Evolutionary conservation across 2,329 filamentous ascomycete species (phyloP), one percentile per base, ranked within the genome.

Genomic region (Cladophialophora exuberans): DNA sequence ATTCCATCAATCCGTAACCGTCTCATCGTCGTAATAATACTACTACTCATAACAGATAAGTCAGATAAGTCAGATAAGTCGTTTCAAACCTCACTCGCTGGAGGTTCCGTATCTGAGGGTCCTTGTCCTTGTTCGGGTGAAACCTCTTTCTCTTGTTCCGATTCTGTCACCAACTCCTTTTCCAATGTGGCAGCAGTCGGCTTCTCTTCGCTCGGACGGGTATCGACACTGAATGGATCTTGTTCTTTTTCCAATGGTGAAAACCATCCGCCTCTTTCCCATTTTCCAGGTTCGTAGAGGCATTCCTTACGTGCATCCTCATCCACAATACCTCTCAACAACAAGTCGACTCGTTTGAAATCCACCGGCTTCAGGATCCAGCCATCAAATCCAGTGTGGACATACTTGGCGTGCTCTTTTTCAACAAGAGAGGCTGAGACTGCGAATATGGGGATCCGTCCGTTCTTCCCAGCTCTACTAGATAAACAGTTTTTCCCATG

Each of bases 291-390:
- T 39, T 77, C 71, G 66, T 95, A 95, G 0, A 91, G 67, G 63
- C 83, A 86, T n/a, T 76, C 70, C 15, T 80, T 71, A 15, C 89
- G 79, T 0, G 79, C 73, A 0, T 80, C 72, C 0, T 80, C 73
- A 41, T 89, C 80, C 2, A 83, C 78, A 33, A 94, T 88, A 1
- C 89, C 90, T 1, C 76, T 70, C 52, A 96, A 78, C 6, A 96
- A 76, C 18, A 80, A 78, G 55, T 83, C 83, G 0, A 96, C 76
- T 6, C 90, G 81, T 62, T 84, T 83, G 67, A 96, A 95, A 57
- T 93, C 85, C 39, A 96, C 88, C 0, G 90, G 90, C 66, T 96
- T 96, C 54, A 95, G 75, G 22, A 96, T 91, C 90, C 90, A 96
- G 20, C 88, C 91, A 62, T 96, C 90, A 62, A 96, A 96, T 0